Evolutionary conservation across 2,329 filamentous ascomycete genomes (phyloP), one percentile per base, ranked within the genome.

Genomic region (Paecilomyces niveus): DNA sequence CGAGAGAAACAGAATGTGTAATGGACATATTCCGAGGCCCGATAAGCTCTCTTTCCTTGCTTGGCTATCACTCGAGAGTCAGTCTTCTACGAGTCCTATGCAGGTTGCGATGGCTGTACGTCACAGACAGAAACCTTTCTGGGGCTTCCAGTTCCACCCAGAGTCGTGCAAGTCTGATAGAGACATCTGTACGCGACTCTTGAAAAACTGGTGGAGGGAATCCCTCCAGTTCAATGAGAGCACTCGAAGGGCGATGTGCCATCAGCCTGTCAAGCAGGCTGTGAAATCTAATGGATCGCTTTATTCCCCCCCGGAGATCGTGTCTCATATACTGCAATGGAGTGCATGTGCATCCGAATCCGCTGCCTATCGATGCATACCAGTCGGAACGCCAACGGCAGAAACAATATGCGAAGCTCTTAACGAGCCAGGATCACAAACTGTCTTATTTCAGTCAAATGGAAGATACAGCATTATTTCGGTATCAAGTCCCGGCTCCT

Each of bases 111-210:
- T 95, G 90, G 89, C 83, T 0, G 85, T 87, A 15, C 84, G 81
- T 62, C 91, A 96, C 70, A 74, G 70, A 18, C 68, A 63, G 0
- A 87, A 85, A 63, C 92, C 92, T 0, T 89, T 93, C 62, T 95
- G 89, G 87, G 92, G 89, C 0, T 80, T 96, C 18, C 92, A 96
- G 69, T 96, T 94, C 66, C 92, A 96, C 68, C 92, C 92, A 0
- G 92, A 97, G 72, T 96, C 90, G 0, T 96, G 91, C 71, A 95
- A 92, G 3, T 89, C 90, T 45, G 75, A 79, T 3, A 81, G 61
- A 11, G 56, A 83, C 60, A 87, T 89, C 1, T 78, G 76, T 61
- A 83, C 81, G 21, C 75, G 77, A 13, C 79, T 96, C 26, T 79
- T 96, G 35, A 73, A 73, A 55, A 90, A 89, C 67, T 96, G 92